A percentile compares a stretch with the other conserved stretches of the same genome.
phyloP scores from a whole-genome alignment of 768 basidiomycete genomes.

The Termitomyces titanicus region DNA sequence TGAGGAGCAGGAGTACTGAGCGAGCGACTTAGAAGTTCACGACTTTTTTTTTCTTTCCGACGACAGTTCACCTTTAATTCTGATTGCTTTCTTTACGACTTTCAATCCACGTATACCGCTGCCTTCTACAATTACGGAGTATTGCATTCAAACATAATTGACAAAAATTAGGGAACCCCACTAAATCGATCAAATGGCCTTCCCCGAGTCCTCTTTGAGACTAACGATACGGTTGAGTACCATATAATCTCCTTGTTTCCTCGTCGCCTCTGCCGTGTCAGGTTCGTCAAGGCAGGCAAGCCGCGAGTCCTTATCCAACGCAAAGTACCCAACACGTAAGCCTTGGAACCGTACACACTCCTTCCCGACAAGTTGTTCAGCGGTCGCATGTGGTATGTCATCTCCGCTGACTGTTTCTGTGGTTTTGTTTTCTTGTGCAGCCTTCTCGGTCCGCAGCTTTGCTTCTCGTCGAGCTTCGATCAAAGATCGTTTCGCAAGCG shows the following conservation, averaged over 20 bases:
- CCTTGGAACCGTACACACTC: constrained; percentile 98
- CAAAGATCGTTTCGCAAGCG: constrained; percentile 67
- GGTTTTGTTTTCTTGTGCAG: constrained; percentile 41
- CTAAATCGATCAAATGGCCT: constrained; percentile 31
- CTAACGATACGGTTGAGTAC: constrained; percentile 91
- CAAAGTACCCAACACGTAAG: constrained; percentile 91
- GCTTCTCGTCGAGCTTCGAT: constrained; percentile 65
- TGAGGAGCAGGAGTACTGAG: constrained; percentile 54
- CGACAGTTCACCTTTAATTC: constrained; percentile 21
- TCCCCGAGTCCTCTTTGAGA: constrained; percentile 92
- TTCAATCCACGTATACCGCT: constrained; percentile 18
- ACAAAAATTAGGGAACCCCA: neutral
- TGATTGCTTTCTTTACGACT: constrained; percentile 15
- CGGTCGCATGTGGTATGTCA: constrained; percentile 69
- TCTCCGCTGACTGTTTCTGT: constrained; percentile 30
- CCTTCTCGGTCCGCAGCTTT: constrained; percentile 57
- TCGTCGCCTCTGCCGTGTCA: constrained; percentile 34
- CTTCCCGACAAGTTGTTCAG: constrained; percentile 79
- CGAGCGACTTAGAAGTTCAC: constrained; percentile 17
- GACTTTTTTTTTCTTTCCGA: constrained; percentile 3
- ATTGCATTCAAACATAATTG: constrained; percentile 11
- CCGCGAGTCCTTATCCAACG: constrained; percentile 83
- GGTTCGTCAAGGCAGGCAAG: constrained; percentile 61
- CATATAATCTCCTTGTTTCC: constrained; percentile 70
- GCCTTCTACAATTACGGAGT: constrained; percentile 15